Base-by-base conservation (phyloP, 768 basidiomycete species). In the Hericium coralloides region DNA sequence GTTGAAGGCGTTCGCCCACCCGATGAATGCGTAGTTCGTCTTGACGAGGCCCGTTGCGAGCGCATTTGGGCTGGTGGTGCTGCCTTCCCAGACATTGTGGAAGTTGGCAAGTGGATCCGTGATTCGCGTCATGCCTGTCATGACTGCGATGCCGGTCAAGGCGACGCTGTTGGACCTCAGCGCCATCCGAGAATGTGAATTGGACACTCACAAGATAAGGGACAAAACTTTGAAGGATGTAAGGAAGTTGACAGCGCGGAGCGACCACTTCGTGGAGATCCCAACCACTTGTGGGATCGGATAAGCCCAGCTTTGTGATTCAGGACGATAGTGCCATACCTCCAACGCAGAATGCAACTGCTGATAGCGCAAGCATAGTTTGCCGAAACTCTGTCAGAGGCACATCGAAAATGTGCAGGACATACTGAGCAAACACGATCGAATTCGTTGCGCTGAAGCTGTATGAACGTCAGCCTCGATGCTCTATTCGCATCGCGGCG, bases 1-100 rank as follows among this genome's bases (percentile, higher is more conserved):
- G 61, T 76, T 76, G 64, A 77, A 75, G 12, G 75, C 73, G 57
- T 78, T 79, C 64, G 71, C 41, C 63, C 64, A 72, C 17, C 71
- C 71, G 5, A 60, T 41, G 43, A 65, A 72, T 3, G 67, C 58
- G 49, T 58, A 70, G 59, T 66, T 66, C 37, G 65, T 63, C 53
- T 72, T 70, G 55, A 68, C 58, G 43, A 70, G 56, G 15, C 60
- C 67, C 2, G 63, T 66, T 15, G 66, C 63, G 51, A 69, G 55
- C 4, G 60, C 57, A 45, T 68, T 67, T 0, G 60, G 62, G 55
- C 64, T 67, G 17, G 58, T 56, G 10, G 63, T 61, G 38, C 65
- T 64, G 37, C 67, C 69, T 17, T 58, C 60, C 59, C 68, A 72
- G 31, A 61, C 43, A 41, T 68, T 59, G 5, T 58, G 55, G 59